Conservation (phyloP, 257 asterid species). For the Solanum medicagineum region DNA sequence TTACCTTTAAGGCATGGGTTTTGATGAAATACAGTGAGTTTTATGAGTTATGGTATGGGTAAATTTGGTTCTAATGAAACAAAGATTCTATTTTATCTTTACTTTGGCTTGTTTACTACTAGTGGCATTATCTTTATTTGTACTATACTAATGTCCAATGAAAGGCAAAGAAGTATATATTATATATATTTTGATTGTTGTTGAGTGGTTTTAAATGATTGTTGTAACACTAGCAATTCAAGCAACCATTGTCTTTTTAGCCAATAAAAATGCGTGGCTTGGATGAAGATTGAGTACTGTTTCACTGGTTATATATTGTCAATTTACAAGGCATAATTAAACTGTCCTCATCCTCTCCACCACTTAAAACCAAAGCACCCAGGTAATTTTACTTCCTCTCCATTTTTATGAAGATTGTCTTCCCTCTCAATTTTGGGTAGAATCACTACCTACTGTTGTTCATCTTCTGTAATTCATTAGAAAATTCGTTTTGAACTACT, state of each 20-base stretch:
- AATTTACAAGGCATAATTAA: background rate
- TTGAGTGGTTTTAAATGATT: background rate
- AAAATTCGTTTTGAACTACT: background rate
- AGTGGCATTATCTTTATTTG: background rate
- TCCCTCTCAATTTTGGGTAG: background rate
- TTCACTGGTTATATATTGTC: background rate
- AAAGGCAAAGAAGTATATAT: background rate
- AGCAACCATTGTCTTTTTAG: background rate
- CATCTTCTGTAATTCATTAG: background rate
- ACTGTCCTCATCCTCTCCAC: background rate
- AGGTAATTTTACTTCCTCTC: background rate
- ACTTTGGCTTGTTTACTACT: background rate
- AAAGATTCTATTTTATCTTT: background rate
- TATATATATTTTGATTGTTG: background rate
- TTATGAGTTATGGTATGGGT: background rate
- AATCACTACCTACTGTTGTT: background rate
- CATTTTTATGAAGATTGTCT: background rate
- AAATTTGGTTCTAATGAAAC: background rate
- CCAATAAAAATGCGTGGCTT: background rate
- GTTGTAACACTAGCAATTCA: background rate
- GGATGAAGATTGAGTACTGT: background rate
- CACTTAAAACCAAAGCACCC: background rate
- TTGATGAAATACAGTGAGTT: background rate
- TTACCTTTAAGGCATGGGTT: constrained; percentile 13
- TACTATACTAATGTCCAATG: background rate